These are phyloP conservation scores for Stevia rebaudiana DNA, from an alignment of 140 eudicot species.

Conservation along the genomic window DNA sequence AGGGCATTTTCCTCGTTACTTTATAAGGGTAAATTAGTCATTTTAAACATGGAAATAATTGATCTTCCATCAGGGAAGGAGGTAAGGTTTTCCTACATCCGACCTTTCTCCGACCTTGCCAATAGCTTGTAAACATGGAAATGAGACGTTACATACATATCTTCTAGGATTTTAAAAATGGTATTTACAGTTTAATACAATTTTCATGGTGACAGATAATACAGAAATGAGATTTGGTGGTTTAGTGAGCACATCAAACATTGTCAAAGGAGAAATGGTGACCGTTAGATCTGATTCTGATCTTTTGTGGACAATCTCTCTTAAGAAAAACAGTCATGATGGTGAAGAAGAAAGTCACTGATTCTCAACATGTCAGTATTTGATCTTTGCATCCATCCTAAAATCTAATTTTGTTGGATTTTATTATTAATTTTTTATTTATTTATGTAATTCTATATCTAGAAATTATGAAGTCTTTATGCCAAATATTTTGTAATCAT, in stretches of 20 bases:
- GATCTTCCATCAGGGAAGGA: too few relatives aligned
- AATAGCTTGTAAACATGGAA: too few relatives aligned
- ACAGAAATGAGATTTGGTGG: slow-evolving; percentile 91
- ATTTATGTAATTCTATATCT: too few relatives aligned
- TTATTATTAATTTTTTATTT: not conserved
- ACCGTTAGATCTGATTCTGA: slow-evolving; percentile 69
- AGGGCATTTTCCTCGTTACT: not conserved
- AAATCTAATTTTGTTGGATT: not conserved
- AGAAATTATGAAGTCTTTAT: not conserved
- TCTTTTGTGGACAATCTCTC: slow-evolving; percentile 86
- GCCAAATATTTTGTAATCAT: not conserved
- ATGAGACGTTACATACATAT: too few relatives aligned
- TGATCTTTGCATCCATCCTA: not conserved
- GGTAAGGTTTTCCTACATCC: too few relatives aligned
- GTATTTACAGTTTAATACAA: not conserved
- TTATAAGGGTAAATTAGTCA: not conserved
- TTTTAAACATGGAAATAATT: not conserved
- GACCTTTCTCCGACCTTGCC: too few relatives aligned
- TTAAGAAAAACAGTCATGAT: slow-evolving; percentile 42
- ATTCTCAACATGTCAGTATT: not conserved
- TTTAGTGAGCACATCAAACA: slow-evolving; percentile 81
- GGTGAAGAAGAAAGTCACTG: not conserved
- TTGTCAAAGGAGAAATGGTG: slow-evolving; percentile 47
- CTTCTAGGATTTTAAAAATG: too few relatives aligned
- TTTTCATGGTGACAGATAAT: slow-evolving; percentile 40